Conservation (phyloP, 306 rosid species). For the Biancaea sappan region DNA sequence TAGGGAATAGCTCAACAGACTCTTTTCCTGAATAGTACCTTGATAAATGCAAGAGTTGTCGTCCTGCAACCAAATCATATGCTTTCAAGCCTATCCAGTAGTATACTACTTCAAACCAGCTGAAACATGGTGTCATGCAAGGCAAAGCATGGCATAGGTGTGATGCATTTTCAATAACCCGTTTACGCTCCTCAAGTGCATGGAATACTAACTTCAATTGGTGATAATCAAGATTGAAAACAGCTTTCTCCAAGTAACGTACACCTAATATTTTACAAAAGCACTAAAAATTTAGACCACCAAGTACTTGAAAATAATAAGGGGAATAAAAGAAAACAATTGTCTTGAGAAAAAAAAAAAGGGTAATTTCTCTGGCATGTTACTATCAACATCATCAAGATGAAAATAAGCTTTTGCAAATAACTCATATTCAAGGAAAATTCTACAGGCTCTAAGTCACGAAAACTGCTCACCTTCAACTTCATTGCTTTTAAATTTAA, state of each 20-base stretch:
- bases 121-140: constrained; percentile 88
- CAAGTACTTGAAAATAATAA: neutral
- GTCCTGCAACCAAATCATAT: constrained; percentile 81
- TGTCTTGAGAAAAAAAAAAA: too few species aligned
- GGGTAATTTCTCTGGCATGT: neutral
- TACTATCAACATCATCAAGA: neutral
- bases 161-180: constrained; percentile 78
- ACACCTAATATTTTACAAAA: constrained; percentile 54
- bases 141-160: constrained; percentile 87
- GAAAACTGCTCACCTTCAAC: neutral
- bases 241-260: constrained; percentile 86
- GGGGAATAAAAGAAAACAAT: neutral
- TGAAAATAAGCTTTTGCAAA: constrained; percentile 2
- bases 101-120: constrained; percentile 81
- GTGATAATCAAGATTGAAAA: constrained; percentile 75
- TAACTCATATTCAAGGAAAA: constrained; percentile 11
- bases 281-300: constrained; percentile 10
- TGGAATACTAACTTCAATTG: constrained; percentile 81
- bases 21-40: constrained; percentile 75
- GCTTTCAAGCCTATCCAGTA: constrained; percentile 81
- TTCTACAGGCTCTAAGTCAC: neutral
- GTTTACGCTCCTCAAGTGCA: constrained; percentile 89
- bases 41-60: constrained; percentile 70
- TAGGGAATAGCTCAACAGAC: constrained; percentile 79
- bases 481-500: neutral